Conservation (phyloP, 2,329 filamentous ascomycete genomes). For the Remersonia thermophila region DNA sequence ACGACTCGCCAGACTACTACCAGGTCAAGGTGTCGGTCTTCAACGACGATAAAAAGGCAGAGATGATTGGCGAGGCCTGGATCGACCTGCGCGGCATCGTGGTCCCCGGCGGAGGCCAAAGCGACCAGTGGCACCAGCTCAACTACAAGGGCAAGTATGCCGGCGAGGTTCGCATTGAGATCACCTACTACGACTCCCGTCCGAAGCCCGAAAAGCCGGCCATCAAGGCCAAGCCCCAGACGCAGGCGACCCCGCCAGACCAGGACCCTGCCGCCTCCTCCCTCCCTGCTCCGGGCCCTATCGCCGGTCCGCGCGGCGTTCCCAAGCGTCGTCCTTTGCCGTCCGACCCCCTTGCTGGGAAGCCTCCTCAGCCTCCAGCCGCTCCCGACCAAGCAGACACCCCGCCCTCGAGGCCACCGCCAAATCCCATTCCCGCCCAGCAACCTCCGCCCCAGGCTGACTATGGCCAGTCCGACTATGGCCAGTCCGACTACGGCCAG, state of each 20-base stretch:
- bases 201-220: constrained; percentile 64
- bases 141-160: constrained; percentile 90
- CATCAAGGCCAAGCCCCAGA: constrained; percentile 39
- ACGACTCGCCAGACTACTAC: constrained; percentile 93
- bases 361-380: constrained; percentile 30
- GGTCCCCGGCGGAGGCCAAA: constrained; percentile 78
- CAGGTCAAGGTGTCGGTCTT: constrained; percentile 92
- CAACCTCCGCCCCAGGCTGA: too few species aligned
- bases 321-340: constrained; percentile 79
- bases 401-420: constrained; percentile 33
- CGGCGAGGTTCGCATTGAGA: constrained; percentile 84
- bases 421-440: constrained; percentile 23
- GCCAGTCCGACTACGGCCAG: constrained; percentile 39
- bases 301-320: constrained; percentile 36
- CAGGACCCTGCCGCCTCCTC: constrained; percentile 18
- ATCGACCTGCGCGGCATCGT: constrained; percentile 73
- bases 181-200: constrained; percentile 88
- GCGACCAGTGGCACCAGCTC: constrained; percentile 81
- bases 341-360: constrained; percentile 56
- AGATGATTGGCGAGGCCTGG: constrained; percentile 90
- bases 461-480: constrained; percentile 33
- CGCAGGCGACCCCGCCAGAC: constrained; percentile 16
- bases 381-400: constrained; percentile 33
- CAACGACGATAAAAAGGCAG: constrained; percentile 96
- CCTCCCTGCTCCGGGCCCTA: too few species aligned